These are phyloP conservation scores for Cajanus cajan DNA, from an alignment of 306 rosid species.

Conservation along the genomic window DNA sequence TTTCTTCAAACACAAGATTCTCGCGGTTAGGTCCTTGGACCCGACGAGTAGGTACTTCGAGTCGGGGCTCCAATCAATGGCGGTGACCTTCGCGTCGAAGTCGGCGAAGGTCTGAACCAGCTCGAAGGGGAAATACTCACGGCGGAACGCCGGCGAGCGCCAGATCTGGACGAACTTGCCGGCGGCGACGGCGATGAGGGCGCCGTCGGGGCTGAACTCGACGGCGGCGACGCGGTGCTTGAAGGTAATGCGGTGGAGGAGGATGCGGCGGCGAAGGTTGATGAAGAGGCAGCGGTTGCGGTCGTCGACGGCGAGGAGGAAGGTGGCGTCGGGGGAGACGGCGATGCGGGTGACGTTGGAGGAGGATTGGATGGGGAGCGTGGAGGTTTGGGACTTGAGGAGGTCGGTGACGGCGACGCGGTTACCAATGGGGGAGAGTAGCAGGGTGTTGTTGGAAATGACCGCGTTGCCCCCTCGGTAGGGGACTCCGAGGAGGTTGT, in stretches of 20 bases:
- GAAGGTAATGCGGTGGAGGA: constrained; percentile 84
- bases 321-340: constrained; percentile 75
- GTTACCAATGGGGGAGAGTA: constrained; percentile 91
- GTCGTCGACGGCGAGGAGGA: constrained; percentile 76
- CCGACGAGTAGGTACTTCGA: constrained; percentile 64
- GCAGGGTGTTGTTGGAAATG: constrained; percentile 56
- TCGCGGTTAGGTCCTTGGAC: constrained; percentile 83
- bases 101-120: constrained; percentile 65
- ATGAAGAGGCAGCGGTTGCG: constrained; percentile 73
- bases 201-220: constrained; percentile 66
- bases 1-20: constrained; percentile 55
- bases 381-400: constrained; percentile 61
- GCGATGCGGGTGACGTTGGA: constrained; percentile 73
- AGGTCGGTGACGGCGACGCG: constrained; percentile 79
- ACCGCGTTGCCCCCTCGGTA: constrained; percentile 86
- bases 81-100: constrained; percentile 52
- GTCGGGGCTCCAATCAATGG: constrained; percentile 84
- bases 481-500: constrained; percentile 92
- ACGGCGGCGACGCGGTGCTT: constrained; percentile 59
- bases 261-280: constrained; percentile 81
- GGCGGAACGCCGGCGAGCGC: constrained; percentile 76
- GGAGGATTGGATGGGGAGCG: constrained; percentile 80
- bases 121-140: constrained; percentile 73
- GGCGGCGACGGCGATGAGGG: constrained; percentile 63
- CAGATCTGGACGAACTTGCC: constrained; percentile 87